Base-by-base conservation (phyloP, 441 rosid genomes). In the Croton laevigatus region DNA sequence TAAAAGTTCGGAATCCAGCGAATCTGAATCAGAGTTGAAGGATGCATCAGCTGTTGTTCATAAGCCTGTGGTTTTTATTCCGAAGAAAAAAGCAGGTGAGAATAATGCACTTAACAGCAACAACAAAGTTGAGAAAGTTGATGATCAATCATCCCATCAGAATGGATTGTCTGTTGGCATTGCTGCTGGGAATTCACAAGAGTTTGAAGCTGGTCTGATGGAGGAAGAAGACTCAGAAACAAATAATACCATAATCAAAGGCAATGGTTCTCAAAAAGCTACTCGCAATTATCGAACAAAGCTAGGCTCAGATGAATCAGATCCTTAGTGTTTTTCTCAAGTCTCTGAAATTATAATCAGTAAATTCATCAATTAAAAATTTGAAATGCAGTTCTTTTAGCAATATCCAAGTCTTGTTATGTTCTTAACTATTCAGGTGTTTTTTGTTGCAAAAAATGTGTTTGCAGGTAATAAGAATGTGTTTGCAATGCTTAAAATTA, bases 181-280 rank as follows among this genome's bases (percentile, higher is more conserved):
- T 71, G 80, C 85, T 22, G 82, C 81, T 0, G 76, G 66, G 23
- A 85, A 78, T 74, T 71, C 78, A n/a, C 75, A 78, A 64, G 89
- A 82, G 23, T 63, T 48, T 57, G 88, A 74, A 37, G 73, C 65
- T 71, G 81, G 80, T 71, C 80, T 86, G 38, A 80, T 89, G 90
- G 95, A 85, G 60, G 98, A 87, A 85, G 94, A 88, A 69, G 83
- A 82, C 69, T 73, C 78, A 6, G 88, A 82, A 74, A 62, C 77
- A 66, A 73, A 38, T 27, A 27, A 27, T 74, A 76, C 64, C 23
- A 53, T 49, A 34, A 75, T 65, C 58, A 66, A 44, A 37, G 62
- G 44, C 59, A 64, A 63, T 52, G 54, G 65, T 74, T 34, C 69
- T 53, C 78, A 72, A 4, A 85, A 81, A 63, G 68, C 74, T 3